Evolutionary conservation across 2,329 filamentous ascomycete species (phyloP), one percentile per base, ranked within the genome.

Genomic region (Lomentospora prolificans): DNA sequence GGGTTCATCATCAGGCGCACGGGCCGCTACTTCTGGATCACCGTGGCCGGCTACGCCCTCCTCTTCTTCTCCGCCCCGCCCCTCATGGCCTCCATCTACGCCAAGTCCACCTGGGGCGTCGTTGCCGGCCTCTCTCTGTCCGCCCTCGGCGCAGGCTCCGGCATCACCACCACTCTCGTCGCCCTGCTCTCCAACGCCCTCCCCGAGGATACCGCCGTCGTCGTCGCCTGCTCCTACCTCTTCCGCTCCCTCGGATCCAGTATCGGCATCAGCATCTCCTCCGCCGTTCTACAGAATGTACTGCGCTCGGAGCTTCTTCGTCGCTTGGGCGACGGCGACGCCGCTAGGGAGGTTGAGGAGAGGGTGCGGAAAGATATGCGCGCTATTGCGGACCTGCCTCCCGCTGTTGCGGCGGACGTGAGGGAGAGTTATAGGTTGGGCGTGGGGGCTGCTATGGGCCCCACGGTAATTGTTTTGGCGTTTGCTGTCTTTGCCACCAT

Each of bases 171-270:
- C 0, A 84, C 85, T 0, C 76, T 91, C 31, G 83, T 90, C 50
- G 85, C 78, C 1, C 73, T 90, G 36, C 81, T 91, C 60, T 83
- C 87, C 30, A 89, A 90, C 64, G 80, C 85, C 0, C 71, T 79
- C 1, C 73, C 75, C 3, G 75, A 81, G 46, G 87, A 91, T 61
- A 83, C 87, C 59, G 87, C 89, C 2, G 80, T 91, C 1, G 86
- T 84, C 3, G 87, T 88, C 14, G 88, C 89, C 6, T 90, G 86
- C 66, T 87, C 84, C 19, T 92, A 92, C 69, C 80, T 92, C 24
- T 92, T 92, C 74, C 83, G 88, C 39, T 86, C 85, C 1, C 74
- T 91, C 0, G 89, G 87, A n/a, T 76, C 88, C n/a, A 86, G 85
- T 5, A 73, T 90, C 56, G 88, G 87, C 9, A 75, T 90, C 56